Base-by-base conservation (phyloP, 1,284 basidiomycete species). In the Puccinia brachypodii region DNA sequence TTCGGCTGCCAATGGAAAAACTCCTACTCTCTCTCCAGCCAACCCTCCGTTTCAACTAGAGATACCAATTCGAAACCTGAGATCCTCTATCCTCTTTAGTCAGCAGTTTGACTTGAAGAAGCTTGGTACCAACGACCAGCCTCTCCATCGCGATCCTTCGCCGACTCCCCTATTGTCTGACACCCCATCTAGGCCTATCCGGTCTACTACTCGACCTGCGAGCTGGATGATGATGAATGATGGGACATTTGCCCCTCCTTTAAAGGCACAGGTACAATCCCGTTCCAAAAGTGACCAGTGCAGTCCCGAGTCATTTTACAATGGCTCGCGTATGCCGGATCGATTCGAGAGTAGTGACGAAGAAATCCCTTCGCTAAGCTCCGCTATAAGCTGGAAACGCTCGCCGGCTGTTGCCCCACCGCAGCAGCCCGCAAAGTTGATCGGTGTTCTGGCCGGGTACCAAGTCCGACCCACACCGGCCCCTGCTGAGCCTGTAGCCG, bases 161-260 rank as follows among this genome's bases (percentile, higher is more conserved):
- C 60, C 74, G 1, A 64, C 74, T 28, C 38, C 58, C 14, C 38
- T 47, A 1, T 8, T 36, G 4, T 64, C 74, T 62, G 58, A 64
- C 9, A 64, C 28, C 25, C 40, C 56, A 58, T 58, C 74, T 47
- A 58, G 78, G 31, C 78, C 78, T 33, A 16, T 31, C 28, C 78
- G 78, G 40, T 60, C 68, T 13, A 50, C 56, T 28, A 74, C 42
- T n/a, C 68, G 78, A 60, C 78, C 78, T 9, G 11, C 69, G 9
- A 72, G 68, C n/a, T 80, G 78, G 78, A 80, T 80, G 53, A 62
- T 73, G 58, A 33, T 80, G 53, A 62, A 64, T 7, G 78, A 80
- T 44, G 78, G 78, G 7, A 38, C 58, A 16, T 80, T 47, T 80
- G 78, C 68, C 2, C 78, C 69, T 8, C 56, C 78, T 80, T 13